Percentiles rank a stretch among this genome's conserved stretches.
Evolutionary conservation across 2,329 filamentous ascomycete species (phyloP).

Genomic region (Lasiodiplodia sp.): DNA sequence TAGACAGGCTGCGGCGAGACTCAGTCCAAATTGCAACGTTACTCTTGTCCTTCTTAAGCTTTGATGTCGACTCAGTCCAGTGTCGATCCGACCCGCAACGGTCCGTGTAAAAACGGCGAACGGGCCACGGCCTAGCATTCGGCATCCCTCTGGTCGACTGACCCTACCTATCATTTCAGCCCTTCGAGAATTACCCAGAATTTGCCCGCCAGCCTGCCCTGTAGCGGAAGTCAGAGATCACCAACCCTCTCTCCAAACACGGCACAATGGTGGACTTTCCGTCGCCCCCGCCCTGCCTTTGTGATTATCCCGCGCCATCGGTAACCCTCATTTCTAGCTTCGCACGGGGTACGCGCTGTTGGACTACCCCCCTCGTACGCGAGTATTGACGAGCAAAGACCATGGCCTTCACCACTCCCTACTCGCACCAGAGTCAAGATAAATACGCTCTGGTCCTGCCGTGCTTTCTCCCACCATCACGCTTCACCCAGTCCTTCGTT

Average conservation of each 20-base stretch:
- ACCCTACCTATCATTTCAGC: conserved; percentile 12
- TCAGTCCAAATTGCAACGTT: conserved; percentile 24
- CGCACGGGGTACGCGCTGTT: conserved; percentile 1
- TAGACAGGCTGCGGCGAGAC: conserved; percentile 5
- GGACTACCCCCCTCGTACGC: conserved; percentile 9
- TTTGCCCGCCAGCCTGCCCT: not conserved
- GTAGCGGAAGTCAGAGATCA: conserved; percentile 2
- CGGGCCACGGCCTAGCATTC: conserved; percentile 1
- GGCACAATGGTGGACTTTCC: not conserved
- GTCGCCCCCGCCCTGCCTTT: conserved; percentile 7
- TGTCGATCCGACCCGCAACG: conserved; percentile 15
- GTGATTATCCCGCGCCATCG: conserved; percentile 8
- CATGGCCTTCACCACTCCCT: not conserved
- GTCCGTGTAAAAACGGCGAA: not conserved
- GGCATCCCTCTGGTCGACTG: not conserved
- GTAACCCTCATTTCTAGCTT: conserved; percentile 18
- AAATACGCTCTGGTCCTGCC: conserved; percentile 5
- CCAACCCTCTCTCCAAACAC: not conserved
- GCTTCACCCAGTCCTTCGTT: conserved; percentile 13
- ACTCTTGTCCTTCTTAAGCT: conserved; percentile 18
- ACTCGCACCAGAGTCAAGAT: not conserved
- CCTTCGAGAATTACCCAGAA: not conserved
- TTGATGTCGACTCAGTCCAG: conserved; percentile 1
- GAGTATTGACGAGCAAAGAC: conserved; percentile 12
- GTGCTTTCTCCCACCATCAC: not conserved